Percentiles rank a stretch among this genome's conserved stretches.
Evolutionary conservation across 2,329 filamentous ascomycete species (phyloP).

Genomic region (Arthrobotrys pseudoclavata): DNA sequence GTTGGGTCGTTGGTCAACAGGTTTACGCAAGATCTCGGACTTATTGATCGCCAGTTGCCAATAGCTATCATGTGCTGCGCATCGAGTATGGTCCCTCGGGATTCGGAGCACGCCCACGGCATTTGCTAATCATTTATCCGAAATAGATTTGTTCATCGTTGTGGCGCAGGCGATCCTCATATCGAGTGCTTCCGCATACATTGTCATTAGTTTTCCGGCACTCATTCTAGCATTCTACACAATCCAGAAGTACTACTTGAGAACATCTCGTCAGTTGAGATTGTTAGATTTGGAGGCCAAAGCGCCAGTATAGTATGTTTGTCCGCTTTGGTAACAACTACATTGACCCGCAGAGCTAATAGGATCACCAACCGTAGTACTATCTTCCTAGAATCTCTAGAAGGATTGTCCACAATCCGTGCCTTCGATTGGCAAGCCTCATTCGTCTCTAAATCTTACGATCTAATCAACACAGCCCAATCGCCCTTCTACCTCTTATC

Average conservation of each 20-base stretch:
- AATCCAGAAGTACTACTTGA: constrained; percentile 73
- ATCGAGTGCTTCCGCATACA: constrained; percentile 68
- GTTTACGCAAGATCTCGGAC: constrained; percentile 68
- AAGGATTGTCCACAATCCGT: constrained; percentile 72
- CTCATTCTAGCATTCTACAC: constrained; percentile 69
- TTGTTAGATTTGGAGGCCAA: constrained; percentile 75
- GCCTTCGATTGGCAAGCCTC: constrained; percentile 72
- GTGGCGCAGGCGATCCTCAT: constrained; percentile 70
- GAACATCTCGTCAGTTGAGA: constrained; percentile 74
- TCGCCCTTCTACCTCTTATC: constrained; percentile 73
- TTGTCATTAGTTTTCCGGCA: constrained; percentile 70
- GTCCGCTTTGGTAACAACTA: neutral
- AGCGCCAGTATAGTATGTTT: constrained; percentile 69
- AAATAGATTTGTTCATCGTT: constrained; percentile 66
- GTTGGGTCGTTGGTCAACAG: constrained; percentile 67
- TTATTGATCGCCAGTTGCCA: constrained; percentile 68
- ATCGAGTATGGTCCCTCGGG: constrained; percentile 21
- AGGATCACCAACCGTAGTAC: constrained; percentile 63
- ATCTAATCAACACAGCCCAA: constrained; percentile 71
- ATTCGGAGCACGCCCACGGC: neutral
- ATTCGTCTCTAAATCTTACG: constrained; percentile 68
- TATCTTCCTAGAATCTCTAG: constrained; percentile 72
- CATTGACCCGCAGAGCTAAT: neutral
- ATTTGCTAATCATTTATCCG: neutral
- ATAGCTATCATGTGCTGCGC: constrained; percentile 65